These are phyloP conservation scores for Yamadazyma takamatsuzukensis DNA, from an alignment of 805 yeast genomes.

Conservation along the genomic window DNA sequence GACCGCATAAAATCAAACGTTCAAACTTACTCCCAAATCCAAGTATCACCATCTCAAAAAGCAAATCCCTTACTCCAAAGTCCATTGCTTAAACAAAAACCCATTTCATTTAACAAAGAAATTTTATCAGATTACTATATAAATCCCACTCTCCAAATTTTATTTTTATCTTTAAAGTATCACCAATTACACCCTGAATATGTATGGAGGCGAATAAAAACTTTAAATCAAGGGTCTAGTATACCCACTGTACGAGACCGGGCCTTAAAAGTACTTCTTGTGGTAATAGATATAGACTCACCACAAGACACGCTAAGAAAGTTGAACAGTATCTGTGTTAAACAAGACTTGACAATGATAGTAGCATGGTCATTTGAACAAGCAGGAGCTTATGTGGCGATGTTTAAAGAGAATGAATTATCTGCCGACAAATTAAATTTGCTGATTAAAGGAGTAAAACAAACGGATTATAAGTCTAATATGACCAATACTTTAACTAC, in stretches of 20 bases:
- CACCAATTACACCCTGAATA: slow-evolving; percentile 78
- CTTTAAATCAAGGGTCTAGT: slow-evolving; percentile 36
- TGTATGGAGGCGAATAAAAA: slow-evolving; percentile 50
- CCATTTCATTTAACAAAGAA: slow-evolving; percentile 52
- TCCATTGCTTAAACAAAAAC: slow-evolving; percentile 45
- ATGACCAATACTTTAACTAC: slow-evolving; percentile 45
- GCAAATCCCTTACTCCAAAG: slow-evolving; percentile 67
- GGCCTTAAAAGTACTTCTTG: slow-evolving; percentile 51
- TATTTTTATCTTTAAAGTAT: slow-evolving; percentile 66
- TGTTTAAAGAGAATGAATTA: slow-evolving; percentile 34
- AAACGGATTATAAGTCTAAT: slow-evolving; percentile 42
- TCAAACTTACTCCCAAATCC: slow-evolving; percentile 26
- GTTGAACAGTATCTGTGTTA: slow-evolving; percentile 45
- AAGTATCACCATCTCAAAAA: slow-evolving; percentile 62
- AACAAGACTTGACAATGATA: slow-evolving; percentile 46
- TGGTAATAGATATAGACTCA: slow-evolving; percentile 64
- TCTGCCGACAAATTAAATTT: slow-evolving; percentile 24
- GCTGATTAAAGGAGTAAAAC: slow-evolving; percentile 40
- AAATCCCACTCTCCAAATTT: slow-evolving; percentile 49
- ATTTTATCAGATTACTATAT: slow-evolving; percentile 61
- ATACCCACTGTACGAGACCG: slow-evolving; percentile 28
- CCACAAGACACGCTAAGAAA: slow-evolving; percentile 47
- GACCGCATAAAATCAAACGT: slow-evolving; percentile 2
- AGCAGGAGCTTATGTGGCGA: slow-evolving; percentile 41
- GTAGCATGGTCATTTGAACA: slow-evolving; percentile 53